Base-by-base conservation (phyloP, 2,329 filamentous ascomycete species). In the Colletotrichum sublineola region DNA sequence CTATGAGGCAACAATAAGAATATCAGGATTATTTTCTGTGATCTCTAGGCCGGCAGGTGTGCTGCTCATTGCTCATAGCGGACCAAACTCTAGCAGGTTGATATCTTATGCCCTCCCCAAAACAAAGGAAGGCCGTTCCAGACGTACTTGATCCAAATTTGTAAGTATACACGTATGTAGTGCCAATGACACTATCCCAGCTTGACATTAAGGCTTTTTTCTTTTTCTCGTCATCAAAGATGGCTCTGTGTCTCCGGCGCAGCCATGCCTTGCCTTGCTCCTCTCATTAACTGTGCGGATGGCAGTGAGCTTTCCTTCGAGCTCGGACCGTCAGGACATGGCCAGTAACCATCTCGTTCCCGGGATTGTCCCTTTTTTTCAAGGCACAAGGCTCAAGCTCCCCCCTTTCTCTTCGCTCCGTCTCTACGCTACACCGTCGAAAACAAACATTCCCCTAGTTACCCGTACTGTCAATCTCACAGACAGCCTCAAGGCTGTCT, bases 401-500 rank as follows among this genome's bases (percentile, higher is more conserved):
- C 12, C 15, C 50, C 15, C 18, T 11, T 36, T 15, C 18, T 61
- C 33, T 14, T 33, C 38, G 12, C 33, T 52, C 9, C 20, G 20
- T 24, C 42, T 60, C 42, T 15, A 18, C 18, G 3, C 18, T 15
- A 18, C 31, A 5, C 42, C 3, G 6, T 7, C 36, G 33, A 31
- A 31, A 5, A 8, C 3, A 53, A 3, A 8, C 20, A 5, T 7
- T 2, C 24, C 38, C 18, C 36, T 18, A 64, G 48, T 36, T 68
- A 38, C 36, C 29, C 20, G 61, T 12, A 14, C 66, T 53, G 1
- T 84, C 82, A 57, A 86, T 77, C 74, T 83, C 81, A 64, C 82
- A 82, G 15, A 89, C 83, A 48, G 82, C 78, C 74, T 91, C 89
- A 53, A 92, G 81, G 74, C 86, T 86, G 76, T 91, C 89, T 70